Conservation (phyloP, 2,329 filamentous ascomycete genomes). For the Botrytis pseudocinerea region DNA sequence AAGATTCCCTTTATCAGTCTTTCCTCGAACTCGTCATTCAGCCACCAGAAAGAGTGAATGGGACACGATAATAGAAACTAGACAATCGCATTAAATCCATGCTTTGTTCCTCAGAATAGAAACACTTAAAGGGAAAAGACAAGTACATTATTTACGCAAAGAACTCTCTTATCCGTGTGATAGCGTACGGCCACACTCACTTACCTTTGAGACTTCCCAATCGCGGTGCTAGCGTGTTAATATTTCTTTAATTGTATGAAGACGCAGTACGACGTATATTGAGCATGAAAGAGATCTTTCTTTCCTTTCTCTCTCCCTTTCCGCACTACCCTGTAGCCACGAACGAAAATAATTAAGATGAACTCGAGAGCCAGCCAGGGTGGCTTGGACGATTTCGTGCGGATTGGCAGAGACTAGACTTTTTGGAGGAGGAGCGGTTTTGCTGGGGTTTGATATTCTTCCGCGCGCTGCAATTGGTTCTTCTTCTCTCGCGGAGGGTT, state of each 20-base stretch:
- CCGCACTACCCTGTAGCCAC: too few species aligned
- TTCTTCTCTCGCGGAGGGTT: background rate
- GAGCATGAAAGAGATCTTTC: background rate
- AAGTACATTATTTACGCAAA: background rate
- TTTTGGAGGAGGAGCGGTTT: background rate
- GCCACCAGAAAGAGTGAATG: background rate
- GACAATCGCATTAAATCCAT: background rate
- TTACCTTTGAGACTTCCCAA: background rate
- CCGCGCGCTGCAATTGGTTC: background rate
- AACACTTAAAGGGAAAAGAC: background rate
- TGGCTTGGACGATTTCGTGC: background rate
- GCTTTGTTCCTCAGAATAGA: constrained; percentile 8
- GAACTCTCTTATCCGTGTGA: background rate
- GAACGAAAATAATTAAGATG: background rate
- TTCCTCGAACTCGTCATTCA: background rate
- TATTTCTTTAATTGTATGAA: background rate
- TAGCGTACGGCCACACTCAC: background rate
- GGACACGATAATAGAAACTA: constrained; percentile 4
- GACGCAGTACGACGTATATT: background rate
- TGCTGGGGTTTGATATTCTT: background rate
- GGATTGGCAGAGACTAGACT: background rate
- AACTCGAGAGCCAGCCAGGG: background rate
- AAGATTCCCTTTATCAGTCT: background rate
- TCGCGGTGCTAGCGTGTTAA: background rate
- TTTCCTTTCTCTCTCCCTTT: background rate